Conservation (phyloP, 2,329 filamentous ascomycete genomes). For the Fusarium foetens region DNA sequence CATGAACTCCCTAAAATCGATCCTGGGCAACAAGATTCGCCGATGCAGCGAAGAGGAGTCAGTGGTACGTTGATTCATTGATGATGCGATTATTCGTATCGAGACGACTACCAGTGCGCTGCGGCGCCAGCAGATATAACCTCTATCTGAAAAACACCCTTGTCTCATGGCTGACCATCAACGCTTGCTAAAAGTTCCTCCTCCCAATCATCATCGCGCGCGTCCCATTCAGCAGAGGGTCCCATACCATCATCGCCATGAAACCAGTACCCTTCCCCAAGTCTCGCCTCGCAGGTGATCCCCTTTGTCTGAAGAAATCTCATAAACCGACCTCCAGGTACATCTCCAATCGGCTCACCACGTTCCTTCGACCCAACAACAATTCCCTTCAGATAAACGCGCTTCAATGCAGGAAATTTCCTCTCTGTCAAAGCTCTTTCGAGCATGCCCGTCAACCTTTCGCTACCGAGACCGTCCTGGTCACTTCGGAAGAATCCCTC, state of each 20-base stretch:
- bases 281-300: background rate
- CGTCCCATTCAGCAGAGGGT: background rate
- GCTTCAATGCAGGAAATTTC: background rate
- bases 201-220: background rate
- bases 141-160: accelerated
- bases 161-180: accelerated
- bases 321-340: background rate
- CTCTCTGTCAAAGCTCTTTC: background rate
- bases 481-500: background rate
- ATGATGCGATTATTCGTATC: background rate
- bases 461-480: background rate
- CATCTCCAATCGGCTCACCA: background rate
- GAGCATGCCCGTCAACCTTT: background rate
- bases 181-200: background rate
- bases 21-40: background rate
- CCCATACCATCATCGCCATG: background rate
- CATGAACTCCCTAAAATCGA: background rate
- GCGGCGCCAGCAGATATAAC: accelerated
- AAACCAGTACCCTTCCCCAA: background rate
- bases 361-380: background rate
- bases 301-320: background rate
- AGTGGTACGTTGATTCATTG: background rate
- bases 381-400: background rate
- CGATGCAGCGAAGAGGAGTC: background rate
- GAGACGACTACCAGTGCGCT: accelerated